Evolutionary conservation across 805 yeast species (phyloP), one percentile per base, ranked within the genome.

Genomic region (Alloascoidea africana): DNA sequence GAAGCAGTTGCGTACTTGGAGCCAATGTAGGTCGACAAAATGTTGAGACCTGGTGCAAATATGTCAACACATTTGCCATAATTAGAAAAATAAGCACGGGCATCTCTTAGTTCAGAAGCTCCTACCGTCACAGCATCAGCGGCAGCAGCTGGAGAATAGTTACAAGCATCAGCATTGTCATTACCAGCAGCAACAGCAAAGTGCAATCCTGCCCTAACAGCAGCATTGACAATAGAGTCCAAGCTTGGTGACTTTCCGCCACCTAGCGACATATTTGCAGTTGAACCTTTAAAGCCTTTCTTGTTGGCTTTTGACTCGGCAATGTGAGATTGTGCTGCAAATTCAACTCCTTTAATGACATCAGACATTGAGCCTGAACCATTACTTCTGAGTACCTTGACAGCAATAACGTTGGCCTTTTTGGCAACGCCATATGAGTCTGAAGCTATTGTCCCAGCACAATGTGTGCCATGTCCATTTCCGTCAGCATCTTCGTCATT

Each of bases 61-160:
- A 84, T 63, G 50, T 84, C 85, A 4, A 87, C 93, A 55, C 96
- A 89, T n/a, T 65, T 62, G 0, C 97, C 96, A 86, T 87, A 83
- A 51, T 89, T 87, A n/a, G 91, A 71, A 48, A 89, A 87, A 8
- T 67, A 50, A 0, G 96, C 93, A 27, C 86, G 62, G 2, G 63
- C 47, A 47, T 84, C 94, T 4, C 65, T 65, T 14, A 66, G 51
- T 51, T 83, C 94, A 49, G 85, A 89, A 3, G 96, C 94, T 1
- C 96, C 96, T 5, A 87, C 93, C 0, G 94, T 75, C 3, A 84
- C 70, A 0, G 83, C 85, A 36, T 60, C 60, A 1, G 58, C 59
- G 1, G 89, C 78, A 27, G 89, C 78, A 1, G 94, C 93, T 0
- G 96, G 96, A 40, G 93, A 82, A n/a, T 76, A 70, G 41, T 63